Base-by-base conservation (phyloP, 352 stramenopile genomes). In the Pythium sp. region DNA sequence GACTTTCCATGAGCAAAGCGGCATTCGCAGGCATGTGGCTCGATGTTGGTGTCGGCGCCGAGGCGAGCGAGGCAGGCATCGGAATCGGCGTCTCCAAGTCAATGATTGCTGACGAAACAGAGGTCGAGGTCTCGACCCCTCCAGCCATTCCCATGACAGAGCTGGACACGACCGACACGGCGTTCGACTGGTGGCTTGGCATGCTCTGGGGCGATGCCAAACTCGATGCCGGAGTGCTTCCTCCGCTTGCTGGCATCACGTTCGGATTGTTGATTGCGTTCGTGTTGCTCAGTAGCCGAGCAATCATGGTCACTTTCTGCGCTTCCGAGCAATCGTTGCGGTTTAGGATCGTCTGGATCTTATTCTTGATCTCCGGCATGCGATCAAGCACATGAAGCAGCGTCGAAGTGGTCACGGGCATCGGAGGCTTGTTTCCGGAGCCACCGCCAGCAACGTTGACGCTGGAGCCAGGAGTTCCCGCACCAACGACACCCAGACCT, bases 361-460 rank as follows among this genome's bases (percentile, higher is more conserved):
- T 92, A 77, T 92, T 86, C 82, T 95, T 95, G 72, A 95, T 93
- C 82, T 94, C 86, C 22, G 88, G 88, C 86, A 94, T 93, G 6
- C 86, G 83, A 60, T 95, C 88, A 22, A 95, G 69, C 22, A 95
- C 86, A 56, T 94, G 83, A 30, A 95, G 66, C 53, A 95, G 63
- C 30, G 87, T 89, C 7, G 86, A 91, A 3, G 87, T 94, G 26
- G 83, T 92, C 71, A 93, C 84, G 7, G 84, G 84, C 72, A 94
- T 90, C 0, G 78, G 55, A 34, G 71, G 47, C 8, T 65, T 70
- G 22, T 18, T 64, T 43, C 47, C 58, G 4, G 36, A 57, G 14
- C 46, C 54, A 11, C 71, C 56, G 47, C 24, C 43, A n/a, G 15
- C 61, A 34, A n/a, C 43, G 18, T 30, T 51, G 20, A 49, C 61